Conservation (phyloP, 179 eudicot species). For the Spinacia oleracea region DNA sequence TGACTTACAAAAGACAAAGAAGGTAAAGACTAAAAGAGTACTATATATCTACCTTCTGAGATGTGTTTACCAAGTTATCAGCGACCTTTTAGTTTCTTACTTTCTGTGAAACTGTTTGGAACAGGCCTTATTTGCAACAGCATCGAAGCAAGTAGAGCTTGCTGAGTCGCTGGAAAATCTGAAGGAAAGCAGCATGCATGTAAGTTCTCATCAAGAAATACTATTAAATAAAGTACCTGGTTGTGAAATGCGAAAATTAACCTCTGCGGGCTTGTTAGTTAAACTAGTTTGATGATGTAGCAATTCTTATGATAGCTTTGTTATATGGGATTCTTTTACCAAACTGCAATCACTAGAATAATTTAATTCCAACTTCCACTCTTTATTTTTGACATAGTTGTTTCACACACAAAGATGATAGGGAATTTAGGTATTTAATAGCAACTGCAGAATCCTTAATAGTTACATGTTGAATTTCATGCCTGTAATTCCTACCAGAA, state of each 20-base stretch:
- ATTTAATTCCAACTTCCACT: neutral
- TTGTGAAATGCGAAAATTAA: neutral
- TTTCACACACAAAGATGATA: neutral
- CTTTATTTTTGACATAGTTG: neutral
- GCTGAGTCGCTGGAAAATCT: slow-evolving; percentile 78
- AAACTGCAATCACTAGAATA: neutral
- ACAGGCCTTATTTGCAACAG: slow-evolving; percentile 82
- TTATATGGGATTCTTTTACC: neutral
- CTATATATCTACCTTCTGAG: neutral
- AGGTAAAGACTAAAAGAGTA: slow-evolving; percentile 47
- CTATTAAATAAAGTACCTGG: slow-evolving; percentile 1
- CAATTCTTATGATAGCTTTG: neutral
- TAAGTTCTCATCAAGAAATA: slow-evolving; percentile 42
- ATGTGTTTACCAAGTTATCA: neutral
- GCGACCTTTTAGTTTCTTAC: slow-evolving; percentile 1
- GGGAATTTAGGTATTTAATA: neutral
- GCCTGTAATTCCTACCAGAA: too few relatives aligned
- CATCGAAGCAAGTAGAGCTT: slow-evolving; percentile 91
- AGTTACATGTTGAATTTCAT: neutral
- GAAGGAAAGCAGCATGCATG: slow-evolving; percentile 56
- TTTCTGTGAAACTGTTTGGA: neutral
- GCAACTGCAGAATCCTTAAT: neutral
- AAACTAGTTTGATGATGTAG: neutral
- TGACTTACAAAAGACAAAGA: slow-evolving; percentile 93
- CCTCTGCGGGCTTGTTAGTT: neutral